These are phyloP conservation scores for Phytopythium mirpurense DNA, from an alignment of 352 stramenopile species.

Conservation along the genomic window DNA sequence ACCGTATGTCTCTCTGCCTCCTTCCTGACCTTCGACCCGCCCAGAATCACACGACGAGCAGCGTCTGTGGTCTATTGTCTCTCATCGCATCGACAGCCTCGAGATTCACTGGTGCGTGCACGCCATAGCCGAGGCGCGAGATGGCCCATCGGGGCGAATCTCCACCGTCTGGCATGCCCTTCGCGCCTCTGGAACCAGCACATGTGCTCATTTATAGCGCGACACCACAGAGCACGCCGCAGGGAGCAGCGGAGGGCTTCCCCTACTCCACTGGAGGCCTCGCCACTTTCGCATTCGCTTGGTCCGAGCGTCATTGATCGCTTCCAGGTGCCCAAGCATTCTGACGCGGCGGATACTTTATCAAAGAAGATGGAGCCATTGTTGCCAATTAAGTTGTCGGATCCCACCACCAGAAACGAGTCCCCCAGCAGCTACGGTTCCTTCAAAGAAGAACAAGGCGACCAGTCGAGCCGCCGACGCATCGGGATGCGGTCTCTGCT, in stretches of 20 bases:
- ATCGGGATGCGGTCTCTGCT: slow-evolving; percentile 2
- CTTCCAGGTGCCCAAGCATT: too few relatives aligned
- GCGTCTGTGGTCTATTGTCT: neutral
- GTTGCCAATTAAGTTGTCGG: neutral
- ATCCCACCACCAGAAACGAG: neutral
- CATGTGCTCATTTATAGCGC: too few relatives aligned
- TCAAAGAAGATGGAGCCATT: slow-evolving; percentile 6
- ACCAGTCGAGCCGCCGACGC: neutral
- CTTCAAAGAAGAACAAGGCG: neutral
- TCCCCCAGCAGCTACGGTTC: neutral
- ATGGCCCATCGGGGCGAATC: slow-evolving; percentile 1
- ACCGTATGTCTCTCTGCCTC: too few relatives aligned
- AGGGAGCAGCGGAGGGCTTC: too few relatives aligned
- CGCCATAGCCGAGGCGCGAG: slow-evolving; percentile 1
- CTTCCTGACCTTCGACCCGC: too few relatives aligned
- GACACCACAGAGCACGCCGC: too few relatives aligned
- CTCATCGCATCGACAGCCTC: neutral
- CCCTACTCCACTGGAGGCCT: too few relatives aligned
- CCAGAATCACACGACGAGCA: neutral
- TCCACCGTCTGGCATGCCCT: neutral
- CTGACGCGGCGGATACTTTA: neutral
- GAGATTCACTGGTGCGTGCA: neutral
- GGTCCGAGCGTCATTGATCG: too few relatives aligned
- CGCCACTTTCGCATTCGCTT: too few relatives aligned
- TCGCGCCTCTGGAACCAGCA: too few relatives aligned